A percentile compares a stretch with the other conserved stretches of the same genome.
phyloP scores from a whole-genome alignment of 768 basidiomycete species.

The Trametopsis cervina region DNA sequence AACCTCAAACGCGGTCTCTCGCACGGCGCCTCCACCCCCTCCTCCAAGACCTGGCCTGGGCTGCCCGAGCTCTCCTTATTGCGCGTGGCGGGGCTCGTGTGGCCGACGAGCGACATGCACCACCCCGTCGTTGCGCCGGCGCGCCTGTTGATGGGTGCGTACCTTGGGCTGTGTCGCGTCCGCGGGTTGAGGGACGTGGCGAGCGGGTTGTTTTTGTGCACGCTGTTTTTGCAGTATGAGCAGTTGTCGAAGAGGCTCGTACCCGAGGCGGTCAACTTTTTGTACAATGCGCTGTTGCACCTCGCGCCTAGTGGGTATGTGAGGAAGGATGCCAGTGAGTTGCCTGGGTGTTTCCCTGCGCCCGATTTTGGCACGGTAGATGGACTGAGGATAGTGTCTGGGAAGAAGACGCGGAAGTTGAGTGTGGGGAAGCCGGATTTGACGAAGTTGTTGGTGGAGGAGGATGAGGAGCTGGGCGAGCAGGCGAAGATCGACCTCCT shows the following conservation, averaged over 20 bases:
- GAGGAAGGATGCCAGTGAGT: constrained; percentile 27
- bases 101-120: constrained; percentile 93
- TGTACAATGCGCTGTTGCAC: constrained; percentile 62
- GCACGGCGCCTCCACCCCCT: constrained; percentile 48
- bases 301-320: constrained; percentile 63
- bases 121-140: constrained; percentile 87
- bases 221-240: constrained; percentile 83
- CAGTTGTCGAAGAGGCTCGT: constrained; percentile 75
- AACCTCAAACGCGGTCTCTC: constrained; percentile 82
- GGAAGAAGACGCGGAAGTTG: constrained; percentile 34
- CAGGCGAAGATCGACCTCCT: constrained; percentile 74
- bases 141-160: constrained; percentile 83
- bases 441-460: constrained; percentile 30
- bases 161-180: constrained; percentile 79
- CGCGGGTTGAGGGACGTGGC: constrained; percentile 69
- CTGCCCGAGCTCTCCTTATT: constrained; percentile 75
- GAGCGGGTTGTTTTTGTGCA: constrained; percentile 85
- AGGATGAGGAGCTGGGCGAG: constrained; percentile 28
- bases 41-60: constrained; percentile 86
- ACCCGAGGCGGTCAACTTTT: constrained; percentile 85
- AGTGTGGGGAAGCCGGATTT: constrained; percentile 41
- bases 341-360: constrained; percentile 67
- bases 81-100: constrained; percentile 71
- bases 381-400: constrained; percentile 33
- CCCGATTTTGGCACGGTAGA: constrained; percentile 56